Evolutionary conservation across 2,329 filamentous ascomycete species (phyloP).

Genomic region (Tolypocladium ovalisporum): DNA sequence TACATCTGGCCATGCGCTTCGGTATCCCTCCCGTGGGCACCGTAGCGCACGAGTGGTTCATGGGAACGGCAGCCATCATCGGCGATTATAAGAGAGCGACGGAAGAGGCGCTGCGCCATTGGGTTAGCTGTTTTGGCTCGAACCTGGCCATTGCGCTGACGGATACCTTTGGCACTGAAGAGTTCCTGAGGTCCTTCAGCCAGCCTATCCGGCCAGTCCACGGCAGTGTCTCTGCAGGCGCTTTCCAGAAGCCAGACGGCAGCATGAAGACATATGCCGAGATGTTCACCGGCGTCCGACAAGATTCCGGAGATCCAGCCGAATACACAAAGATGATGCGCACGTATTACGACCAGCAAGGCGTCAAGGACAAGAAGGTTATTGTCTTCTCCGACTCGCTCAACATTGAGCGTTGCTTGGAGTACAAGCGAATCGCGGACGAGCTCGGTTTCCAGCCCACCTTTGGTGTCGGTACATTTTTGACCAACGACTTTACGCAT

Average conservation of each 20-base stretch:
- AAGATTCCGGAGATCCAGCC: constrained; percentile 80
- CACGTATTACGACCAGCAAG: constrained; percentile 66
- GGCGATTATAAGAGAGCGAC: constrained; percentile 78
- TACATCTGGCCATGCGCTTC: constrained; percentile 93
- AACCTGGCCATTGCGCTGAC: constrained; percentile 83
- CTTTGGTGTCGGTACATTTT: constrained; percentile 90
- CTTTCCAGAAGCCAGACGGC: constrained; percentile 27
- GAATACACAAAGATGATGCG: constrained; percentile 71
- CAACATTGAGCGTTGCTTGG: constrained; percentile 79
- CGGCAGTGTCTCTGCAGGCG: constrained; percentile 28
- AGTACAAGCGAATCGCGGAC: constrained; percentile 81
- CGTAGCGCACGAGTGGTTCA: constrained; percentile 95
- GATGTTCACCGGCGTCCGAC: constrained; percentile 72
- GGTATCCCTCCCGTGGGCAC: constrained; percentile 78
- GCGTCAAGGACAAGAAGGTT: constrained; percentile 70
- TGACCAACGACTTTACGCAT: constrained; percentile 88
- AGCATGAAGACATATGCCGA: constrained; percentile 60
- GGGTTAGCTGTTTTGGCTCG: constrained; percentile 82
- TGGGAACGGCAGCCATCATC: constrained; percentile 90
- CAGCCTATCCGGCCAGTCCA: constrained; percentile 43
- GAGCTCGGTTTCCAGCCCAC: constrained; percentile 70
- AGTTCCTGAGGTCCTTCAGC: constrained; percentile 78
- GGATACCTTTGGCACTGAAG: constrained; percentile 88
- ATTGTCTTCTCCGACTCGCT: constrained; percentile 95
- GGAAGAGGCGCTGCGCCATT: constrained; percentile 73